Evolutionary conservation across 495 filamentous ascomycete genomes (phyloP), one percentile per base, ranked within the genome.

Genomic region (Hypoxylon trugodes): DNA sequence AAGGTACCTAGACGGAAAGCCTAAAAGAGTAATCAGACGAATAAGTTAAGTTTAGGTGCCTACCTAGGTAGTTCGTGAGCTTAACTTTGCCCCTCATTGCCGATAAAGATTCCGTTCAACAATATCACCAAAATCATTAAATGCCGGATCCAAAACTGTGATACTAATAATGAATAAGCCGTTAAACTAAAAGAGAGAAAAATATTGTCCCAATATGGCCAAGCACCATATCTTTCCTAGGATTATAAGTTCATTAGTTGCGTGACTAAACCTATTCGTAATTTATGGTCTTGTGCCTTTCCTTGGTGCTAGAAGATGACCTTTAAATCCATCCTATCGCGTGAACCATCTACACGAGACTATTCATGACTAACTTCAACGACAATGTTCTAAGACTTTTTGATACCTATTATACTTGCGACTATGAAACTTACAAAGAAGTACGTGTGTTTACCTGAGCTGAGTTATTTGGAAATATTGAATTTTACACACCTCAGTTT

Each of bases 201-300:
- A n/a, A n/a, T 35, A 35, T 35, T 12, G 32, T 35, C 13, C 9
- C 32, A 35, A 35, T 18, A 26, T 30, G 32, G 21, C 24, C 7
- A 47, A 28, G n/a, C 22, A 4, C 28, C 28, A 30, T 19, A 12
- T 10, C 32, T 6, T n/a, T 33, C 12, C 37, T 16, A 12, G 36
- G 26, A 32, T 42, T 13, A 36, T 12, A 37, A 24, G 12, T 6
- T 28, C 22, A 16, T 2, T 2, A 51, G 32, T 37, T 60, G 47
- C 47, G 57, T 60, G 57, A 60, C 32, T 51, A 37, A 41, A 19
- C n/a, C 8, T 37, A 45, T 7, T n/a, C n/a, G n/a, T n/a, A 7
- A 22, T 21, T 26, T 15, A 26, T 60, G 37, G 38, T 60, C 57
- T 60, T 60, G 57, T 60, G 57, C 46, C 30, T 47, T 37, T 21